These are phyloP conservation scores for Mariannaea elegans DNA, from an alignment of 2,329 filamentous ascomycete species.

Conservation along the genomic window DNA sequence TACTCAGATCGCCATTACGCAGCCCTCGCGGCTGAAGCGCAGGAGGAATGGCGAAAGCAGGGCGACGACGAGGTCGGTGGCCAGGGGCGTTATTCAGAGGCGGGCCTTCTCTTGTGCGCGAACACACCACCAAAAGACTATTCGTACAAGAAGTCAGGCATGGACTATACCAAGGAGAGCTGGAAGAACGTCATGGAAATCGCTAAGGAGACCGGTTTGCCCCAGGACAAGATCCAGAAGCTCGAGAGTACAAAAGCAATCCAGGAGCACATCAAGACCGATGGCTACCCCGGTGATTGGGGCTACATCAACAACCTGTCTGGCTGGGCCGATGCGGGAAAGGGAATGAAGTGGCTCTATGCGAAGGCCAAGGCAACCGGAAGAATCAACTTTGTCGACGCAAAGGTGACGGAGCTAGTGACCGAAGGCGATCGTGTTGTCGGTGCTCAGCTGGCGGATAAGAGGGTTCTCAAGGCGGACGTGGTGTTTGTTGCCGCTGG, in stretches of 20 bases:
- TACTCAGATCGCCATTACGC: conserved; percentile 85
- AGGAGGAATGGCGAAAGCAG: conserved; percentile 71
- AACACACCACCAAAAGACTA: conserved; percentile 50
- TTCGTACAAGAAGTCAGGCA: conserved; percentile 52
- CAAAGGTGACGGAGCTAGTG: conserved; percentile 55
- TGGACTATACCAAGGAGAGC: conserved; percentile 68
- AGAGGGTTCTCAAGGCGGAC: conserved; percentile 63
- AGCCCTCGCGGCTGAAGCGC: conserved; percentile 75
- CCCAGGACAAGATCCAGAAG: conserved; percentile 52
- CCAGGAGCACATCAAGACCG: conserved; percentile 54
- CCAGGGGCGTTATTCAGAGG: conserved; percentile 74
- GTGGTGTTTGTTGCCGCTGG: conserved; percentile 84
- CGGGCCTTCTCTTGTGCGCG: conserved; percentile 72
- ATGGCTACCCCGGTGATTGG: conserved; percentile 65
- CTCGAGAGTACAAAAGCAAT: conserved; percentile 58
- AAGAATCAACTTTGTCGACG: conserved; percentile 65
- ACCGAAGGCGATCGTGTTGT: conserved; percentile 53
- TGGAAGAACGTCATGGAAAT: conserved; percentile 67
- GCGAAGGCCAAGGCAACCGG: conserved; percentile 61
- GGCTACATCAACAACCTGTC: conserved; percentile 79
- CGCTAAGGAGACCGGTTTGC: conserved; percentile 49
- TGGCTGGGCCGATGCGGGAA: conserved; percentile 84
- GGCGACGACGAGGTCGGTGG: conserved; percentile 65
- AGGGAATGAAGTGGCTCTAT: conserved; percentile 72
- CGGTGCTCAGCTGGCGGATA: conserved; percentile 58